Evolutionary conservation across 257 asterid species (phyloP).

Genomic region (Verbena officinalis): DNA sequence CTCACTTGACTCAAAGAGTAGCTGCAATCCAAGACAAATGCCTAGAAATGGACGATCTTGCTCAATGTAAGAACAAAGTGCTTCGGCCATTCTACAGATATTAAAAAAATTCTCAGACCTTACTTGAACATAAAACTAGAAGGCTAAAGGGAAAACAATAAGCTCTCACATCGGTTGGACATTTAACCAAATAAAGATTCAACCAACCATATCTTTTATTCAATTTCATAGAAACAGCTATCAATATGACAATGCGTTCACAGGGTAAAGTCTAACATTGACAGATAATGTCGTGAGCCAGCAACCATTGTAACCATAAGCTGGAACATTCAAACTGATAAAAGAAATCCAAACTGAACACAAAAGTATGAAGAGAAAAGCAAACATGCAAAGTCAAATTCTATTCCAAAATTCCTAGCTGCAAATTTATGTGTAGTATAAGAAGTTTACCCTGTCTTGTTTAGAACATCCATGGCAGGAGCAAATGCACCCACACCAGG

Average conservation of each 20-base stretch:
- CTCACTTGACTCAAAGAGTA: slow-evolving; percentile 93
- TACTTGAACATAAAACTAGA: background rate
- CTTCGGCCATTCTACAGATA: slow-evolving; percentile 76
- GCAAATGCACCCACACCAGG: slow-evolving; percentile 99
- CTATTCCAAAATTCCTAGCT: background rate
- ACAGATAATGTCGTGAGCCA: background rate
- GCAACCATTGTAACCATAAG: background rate
- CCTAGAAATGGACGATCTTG: slow-evolving; percentile 97
- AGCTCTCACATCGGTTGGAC: background rate
- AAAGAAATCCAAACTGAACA: background rate
- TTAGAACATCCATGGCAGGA: slow-evolving; percentile 92
- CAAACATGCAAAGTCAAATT: background rate
- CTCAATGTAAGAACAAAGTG: slow-evolving; percentile 76
- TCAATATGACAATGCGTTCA: background rate
- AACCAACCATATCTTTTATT: background rate
- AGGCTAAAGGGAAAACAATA: background rate
- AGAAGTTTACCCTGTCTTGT: slow-evolving; percentile 65
- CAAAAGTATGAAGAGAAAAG: background rate
- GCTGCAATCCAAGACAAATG: slow-evolving; percentile 96
- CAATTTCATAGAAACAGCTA: background rate
- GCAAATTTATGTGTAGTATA: background rate
- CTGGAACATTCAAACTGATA: background rate
- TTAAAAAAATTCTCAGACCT: slow-evolving; percentile 19
- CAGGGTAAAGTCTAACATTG: slow-evolving; percentile 1
- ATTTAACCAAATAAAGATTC: background rate